These are phyloP conservation scores for Abelmoschus esculentus DNA, from an alignment of 345 rosid genomes.

Conservation along the genomic window DNA sequence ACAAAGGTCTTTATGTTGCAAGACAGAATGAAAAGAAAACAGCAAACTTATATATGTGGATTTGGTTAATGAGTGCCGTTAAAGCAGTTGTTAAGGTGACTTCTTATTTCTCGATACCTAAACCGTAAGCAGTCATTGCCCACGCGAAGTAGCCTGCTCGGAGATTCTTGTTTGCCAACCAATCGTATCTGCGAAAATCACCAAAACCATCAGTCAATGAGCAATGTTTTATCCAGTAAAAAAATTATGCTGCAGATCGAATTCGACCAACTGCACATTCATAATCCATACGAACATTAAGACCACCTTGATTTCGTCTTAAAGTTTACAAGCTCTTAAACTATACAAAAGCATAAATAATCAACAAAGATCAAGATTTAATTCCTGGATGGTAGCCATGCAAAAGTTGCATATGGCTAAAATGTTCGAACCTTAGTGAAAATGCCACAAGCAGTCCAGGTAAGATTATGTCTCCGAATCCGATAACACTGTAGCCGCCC, in stretches of 20 bases:
- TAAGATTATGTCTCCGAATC: slow-evolving; percentile 94
- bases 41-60: background rate
- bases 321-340: too few relatives aligned
- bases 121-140: slow-evolving; percentile 91
- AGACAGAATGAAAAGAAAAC: background rate
- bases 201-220: slow-evolving; percentile 2
- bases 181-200: slow-evolving; percentile 59
- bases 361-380: too few relatives aligned
- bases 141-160: slow-evolving; percentile 79
- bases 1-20: background rate
- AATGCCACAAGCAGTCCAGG: slow-evolving; percentile 89
- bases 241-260: background rate
- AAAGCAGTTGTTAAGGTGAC: background rate
- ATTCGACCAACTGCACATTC: background rate
- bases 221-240: background rate
- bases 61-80: background rate
- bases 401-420: background rate
- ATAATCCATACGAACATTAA: too few relatives aligned
- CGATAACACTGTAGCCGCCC: slow-evolving; percentile 98
- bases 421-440: slow-evolving; percentile 55
- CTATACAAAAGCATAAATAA: too few relatives aligned
- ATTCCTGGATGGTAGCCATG: background rate
- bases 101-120: slow-evolving; percentile 37
- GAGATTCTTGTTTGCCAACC: slow-evolving; percentile 70
- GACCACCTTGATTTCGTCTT: too few relatives aligned